Percentiles rank a stretch among this genome's conserved stretches.
phyloP scores from a whole-genome alignment of 2,329 filamentous ascomycete species.

The Neocatenulostroma microsporum region DNA sequence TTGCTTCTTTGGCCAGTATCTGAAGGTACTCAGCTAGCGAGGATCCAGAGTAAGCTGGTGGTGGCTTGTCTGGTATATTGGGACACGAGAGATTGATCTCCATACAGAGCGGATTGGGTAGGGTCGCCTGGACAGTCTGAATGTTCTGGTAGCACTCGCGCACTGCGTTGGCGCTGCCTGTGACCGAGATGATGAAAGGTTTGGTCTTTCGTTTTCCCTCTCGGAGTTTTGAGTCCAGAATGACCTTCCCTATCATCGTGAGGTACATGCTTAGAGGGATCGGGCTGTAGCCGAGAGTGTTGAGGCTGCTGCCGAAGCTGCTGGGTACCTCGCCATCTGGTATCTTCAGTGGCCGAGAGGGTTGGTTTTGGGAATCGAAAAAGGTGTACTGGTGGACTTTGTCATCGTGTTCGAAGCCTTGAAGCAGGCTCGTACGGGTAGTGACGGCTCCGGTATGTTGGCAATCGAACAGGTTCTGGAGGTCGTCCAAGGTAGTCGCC shows the following conservation, averaged over 20 bases:
- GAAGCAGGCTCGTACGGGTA: conserved; percentile 59
- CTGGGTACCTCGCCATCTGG: conserved; percentile 25
- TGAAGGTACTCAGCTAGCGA: conserved; percentile 50
- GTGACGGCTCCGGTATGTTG: conserved; percentile 65
- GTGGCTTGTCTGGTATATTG: conserved; percentile 61
- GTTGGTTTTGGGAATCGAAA: conserved; percentile 45
- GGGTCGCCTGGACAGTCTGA: conserved; percentile 26
- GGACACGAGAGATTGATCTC: conserved; percentile 75
- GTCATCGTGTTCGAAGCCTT: conserved; percentile 57
- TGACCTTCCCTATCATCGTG: conserved; percentile 36
- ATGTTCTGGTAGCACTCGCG: conserved; percentile 49
- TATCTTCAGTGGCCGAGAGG: conserved; percentile 13
- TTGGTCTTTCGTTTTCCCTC: conserved; percentile 36
- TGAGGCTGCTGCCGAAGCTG: conserved; percentile 39
- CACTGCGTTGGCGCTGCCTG: conserved; percentile 54
- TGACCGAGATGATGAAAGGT: conserved; percentile 62
- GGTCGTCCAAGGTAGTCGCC: conserved; percentile 59
- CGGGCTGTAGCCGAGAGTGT: conserved; percentile 69
- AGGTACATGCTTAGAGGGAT: conserved; percentile 54
- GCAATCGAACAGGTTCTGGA: conserved; percentile 53
- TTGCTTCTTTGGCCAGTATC: conserved; percentile 29
- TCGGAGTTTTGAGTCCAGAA: conserved; percentile 14
- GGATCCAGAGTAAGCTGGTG: conserved; percentile 57
- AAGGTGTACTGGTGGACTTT: conserved; percentile 58
- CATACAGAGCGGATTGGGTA: conserved; percentile 51